A percentile compares a stretch with the other conserved stretches of the same genome.
Conservation (phyloP, 305 asterid species). For the Striga hermonthica region DNA sequence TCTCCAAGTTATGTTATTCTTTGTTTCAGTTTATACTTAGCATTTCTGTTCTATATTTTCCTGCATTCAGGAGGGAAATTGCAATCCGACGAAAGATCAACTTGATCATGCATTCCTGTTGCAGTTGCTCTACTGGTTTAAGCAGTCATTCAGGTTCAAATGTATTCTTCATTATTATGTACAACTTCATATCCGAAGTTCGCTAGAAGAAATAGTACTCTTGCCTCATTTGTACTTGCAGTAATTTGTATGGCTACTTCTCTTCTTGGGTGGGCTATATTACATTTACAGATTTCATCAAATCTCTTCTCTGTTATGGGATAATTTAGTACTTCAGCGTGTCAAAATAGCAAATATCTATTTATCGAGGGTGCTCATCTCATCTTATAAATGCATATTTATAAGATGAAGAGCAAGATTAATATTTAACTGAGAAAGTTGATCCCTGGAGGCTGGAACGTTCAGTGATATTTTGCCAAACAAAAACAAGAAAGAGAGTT, state of each 20-base stretch:
- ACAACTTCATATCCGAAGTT: constrained; percentile 20
- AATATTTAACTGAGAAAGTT: no score
- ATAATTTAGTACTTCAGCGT: no score
- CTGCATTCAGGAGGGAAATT: constrained; percentile 68
- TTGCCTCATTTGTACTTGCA: constrained; percentile 21
- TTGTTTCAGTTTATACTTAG: constrained; percentile 1
- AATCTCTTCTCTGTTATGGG: no score
- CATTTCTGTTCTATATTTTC: constrained; percentile 32
- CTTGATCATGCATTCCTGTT: constrained; percentile 76
- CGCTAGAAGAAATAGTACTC: constrained; percentile 23
- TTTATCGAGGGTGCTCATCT: no score
- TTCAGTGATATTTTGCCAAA: no score
- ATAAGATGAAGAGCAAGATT: no score
- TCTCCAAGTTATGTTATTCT: constrained; percentile 16
- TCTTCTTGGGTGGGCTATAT: no score
- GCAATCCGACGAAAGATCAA: constrained; percentile 69
- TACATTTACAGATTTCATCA: no score
- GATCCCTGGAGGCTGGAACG: no score
- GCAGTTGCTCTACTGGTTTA: constrained; percentile 97
- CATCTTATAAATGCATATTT: no score
- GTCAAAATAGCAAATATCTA: no score
- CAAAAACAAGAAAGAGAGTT: no score
- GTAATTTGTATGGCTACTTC: constrained; percentile 16
- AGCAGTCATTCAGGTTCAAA: constrained; percentile 84
- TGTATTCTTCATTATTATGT: constrained; percentile 24